Conservation (phyloP, 2,329 filamentous ascomycete genomes). For the Arthrobotrys entomopaga region DNA sequence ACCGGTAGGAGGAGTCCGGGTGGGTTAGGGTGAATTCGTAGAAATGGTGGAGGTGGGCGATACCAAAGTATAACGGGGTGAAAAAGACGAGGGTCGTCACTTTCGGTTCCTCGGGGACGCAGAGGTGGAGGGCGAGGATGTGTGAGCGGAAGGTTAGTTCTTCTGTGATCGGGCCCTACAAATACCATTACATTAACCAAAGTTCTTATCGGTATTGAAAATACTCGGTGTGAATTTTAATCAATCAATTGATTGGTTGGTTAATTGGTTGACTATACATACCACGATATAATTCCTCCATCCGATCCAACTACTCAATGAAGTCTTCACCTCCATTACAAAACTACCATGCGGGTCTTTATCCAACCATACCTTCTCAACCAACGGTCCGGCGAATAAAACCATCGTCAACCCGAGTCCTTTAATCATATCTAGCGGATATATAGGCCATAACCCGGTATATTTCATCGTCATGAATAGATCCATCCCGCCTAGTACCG, state of each 20-base stretch:
- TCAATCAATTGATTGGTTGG: too few species aligned
- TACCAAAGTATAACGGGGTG: constrained; percentile 59
- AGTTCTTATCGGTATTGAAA: too few species aligned
- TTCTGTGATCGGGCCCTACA: constrained; percentile 84
- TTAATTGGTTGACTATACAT: too few species aligned
- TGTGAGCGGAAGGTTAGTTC: constrained; percentile 92
- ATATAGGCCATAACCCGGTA: constrained; percentile 84
- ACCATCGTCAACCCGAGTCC: constrained; percentile 73
- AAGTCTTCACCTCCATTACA: constrained; percentile 56
- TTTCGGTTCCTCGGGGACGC: constrained; percentile 70
- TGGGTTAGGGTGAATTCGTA: constrained; percentile 90
- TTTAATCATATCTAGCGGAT: constrained; percentile 71
- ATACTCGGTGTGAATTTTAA: background rate
- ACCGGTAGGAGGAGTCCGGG: constrained; percentile 71
- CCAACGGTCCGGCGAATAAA: constrained; percentile 84
- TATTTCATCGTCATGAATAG: constrained; percentile 71
- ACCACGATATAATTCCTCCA: constrained; percentile 90
- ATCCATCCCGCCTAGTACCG: constrained; percentile 58
- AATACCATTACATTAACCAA: constrained; percentile 5
- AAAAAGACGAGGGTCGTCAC: constrained; percentile 56
- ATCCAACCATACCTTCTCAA: constrained; percentile 67
- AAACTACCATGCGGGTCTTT: constrained; percentile 44
- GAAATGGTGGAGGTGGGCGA: constrained; percentile 90
- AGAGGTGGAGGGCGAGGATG: constrained; percentile 81
- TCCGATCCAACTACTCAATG: constrained; percentile 78